Base-by-base conservation (phyloP, 2,329 filamentous ascomycete genomes). In the Fusarium papillatum region DNA sequence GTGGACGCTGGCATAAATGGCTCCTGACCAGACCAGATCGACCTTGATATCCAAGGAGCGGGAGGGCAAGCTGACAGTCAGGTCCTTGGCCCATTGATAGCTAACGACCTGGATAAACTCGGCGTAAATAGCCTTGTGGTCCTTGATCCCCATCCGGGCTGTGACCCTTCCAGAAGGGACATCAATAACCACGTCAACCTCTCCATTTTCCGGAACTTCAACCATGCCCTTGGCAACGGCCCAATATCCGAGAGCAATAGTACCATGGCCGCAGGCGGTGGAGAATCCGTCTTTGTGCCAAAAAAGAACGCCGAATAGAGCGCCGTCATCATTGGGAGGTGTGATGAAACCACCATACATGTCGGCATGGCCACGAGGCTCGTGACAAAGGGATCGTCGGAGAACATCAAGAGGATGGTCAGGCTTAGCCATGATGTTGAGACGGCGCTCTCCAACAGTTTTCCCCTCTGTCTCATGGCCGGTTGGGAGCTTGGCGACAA, bases 301-400 rank as follows among this genome's bases (percentile, higher is more conserved):
- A 41, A 80, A 80, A 2, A 80, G 17, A 4, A 80, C 79, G 10
- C 79, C 78, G n/a, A 79, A 80, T 11, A 70, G 64, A 22, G 79
- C 79, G 0, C 72, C 74, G 0, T 46, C 5, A 43, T 80, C 76
- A 41, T 81, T 64, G 0, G 78, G 73, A 0, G 77, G 73, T 1
- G 67, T 79, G 16, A 81, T 78, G 9, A 81, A 81, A 4, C 74
- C 73, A 5, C 79, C 78, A 9, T 81, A 81, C 77, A 81, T 81
- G 7, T 79, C 79, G 0, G 78, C 68, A 22, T 77, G 75, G 0
- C 75, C 75, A 0, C 66, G 38, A 3, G 75, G 75, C 8, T 77
- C 75, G n/a, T 77, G 75, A 2, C 72, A 77, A 3, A 77, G 64
- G 0, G 72, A 77, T 31, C 72, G 68, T 1, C 75, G 73, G 1